These are phyloP conservation scores for Stylosanthes scabra DNA, from an alignment of 331 rosid species.

Conservation along the genomic window DNA sequence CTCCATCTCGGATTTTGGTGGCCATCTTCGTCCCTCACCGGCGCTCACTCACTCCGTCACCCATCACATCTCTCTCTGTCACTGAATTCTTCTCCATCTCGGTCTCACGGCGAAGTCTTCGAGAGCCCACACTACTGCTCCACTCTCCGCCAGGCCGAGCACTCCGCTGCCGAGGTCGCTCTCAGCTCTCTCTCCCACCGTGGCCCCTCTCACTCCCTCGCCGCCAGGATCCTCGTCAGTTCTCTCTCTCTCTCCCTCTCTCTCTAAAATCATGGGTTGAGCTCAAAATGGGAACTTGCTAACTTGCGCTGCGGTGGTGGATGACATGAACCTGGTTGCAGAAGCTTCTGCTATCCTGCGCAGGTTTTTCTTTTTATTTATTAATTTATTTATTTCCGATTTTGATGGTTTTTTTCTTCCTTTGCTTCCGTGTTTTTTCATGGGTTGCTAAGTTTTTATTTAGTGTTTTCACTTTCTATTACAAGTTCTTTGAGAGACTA, in stretches of 20 bases:
- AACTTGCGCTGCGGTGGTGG: slow-evolving; percentile 31
- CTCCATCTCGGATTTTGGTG: not conserved
- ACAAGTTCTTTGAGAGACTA: too few species aligned
- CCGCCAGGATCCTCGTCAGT: slow-evolving; percentile 89
- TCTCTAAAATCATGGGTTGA: not conserved
- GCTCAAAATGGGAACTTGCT: slow-evolving; percentile 3
- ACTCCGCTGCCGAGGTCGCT: slow-evolving; percentile 99
- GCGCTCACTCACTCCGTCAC: slow-evolving; percentile 5
- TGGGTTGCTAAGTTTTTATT: too few species aligned
- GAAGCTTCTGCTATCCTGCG: slow-evolving; percentile 30
- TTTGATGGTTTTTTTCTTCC: not conserved
- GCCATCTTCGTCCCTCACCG: slow-evolving; percentile 30
- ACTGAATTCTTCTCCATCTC: too few species aligned
- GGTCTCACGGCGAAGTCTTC: slow-evolving; percentile 79
- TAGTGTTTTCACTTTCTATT: too few species aligned
- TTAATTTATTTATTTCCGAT: too few species aligned
- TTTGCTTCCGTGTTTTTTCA: not conserved
- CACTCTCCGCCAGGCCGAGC: slow-evolving; percentile 96
- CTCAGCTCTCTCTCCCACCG: slow-evolving; percentile 86
- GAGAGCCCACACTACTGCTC: slow-evolving; percentile 88
- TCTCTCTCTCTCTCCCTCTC: not conserved
- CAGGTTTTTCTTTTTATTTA: not conserved
- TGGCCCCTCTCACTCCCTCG: slow-evolving; percentile 95
- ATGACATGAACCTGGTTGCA: not conserved
- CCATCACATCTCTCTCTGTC: not conserved